A percentile compares a stretch with the other conserved stretches of the same genome.
Conservation (phyloP, 2,329 filamentous ascomycete species). For the Scedosporium dehoogii region DNA sequence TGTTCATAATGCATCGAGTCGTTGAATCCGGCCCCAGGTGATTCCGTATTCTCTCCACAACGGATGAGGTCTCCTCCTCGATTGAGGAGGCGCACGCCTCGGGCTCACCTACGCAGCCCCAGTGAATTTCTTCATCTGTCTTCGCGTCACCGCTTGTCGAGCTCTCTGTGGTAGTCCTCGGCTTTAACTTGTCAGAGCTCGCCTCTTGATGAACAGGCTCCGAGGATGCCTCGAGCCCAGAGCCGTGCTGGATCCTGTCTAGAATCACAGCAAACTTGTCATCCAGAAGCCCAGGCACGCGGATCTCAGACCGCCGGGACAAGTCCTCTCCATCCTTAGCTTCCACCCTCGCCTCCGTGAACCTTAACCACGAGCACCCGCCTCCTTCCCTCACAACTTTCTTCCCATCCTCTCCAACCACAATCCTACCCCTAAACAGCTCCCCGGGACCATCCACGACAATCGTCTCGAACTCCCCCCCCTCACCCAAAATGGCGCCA, state of each 20-base stretch:
- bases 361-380: constrained; percentile 63
- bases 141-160: background rate
- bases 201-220: too few species aligned
- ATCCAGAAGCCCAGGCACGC: constrained; percentile 60
- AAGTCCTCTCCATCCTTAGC: constrained; percentile 22
- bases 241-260: constrained; percentile 9
- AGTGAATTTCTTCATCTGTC: constrained; percentile 18
- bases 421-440: constrained; percentile 65
- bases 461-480: constrained; percentile 92
- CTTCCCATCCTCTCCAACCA: constrained; percentile 43
- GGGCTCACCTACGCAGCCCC: constrained; percentile 26
- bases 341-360: constrained; percentile 46
- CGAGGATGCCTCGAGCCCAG: background rate
- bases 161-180: background rate
- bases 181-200: too few species aligned
- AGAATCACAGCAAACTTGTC: constrained; percentile 39
- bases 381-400: constrained; percentile 57
- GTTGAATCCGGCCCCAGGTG: constrained; percentile 24
- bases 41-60: constrained; percentile 34
- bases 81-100: constrained; percentile 21
- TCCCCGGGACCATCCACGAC: constrained; percentile 67
- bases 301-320: constrained; percentile 20
- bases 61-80: constrained; percentile 34
- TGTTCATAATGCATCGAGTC: constrained; percentile 38
- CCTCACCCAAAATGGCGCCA: constrained; percentile 77